Conservation (phyloP, 2,329 filamentous ascomycete species). For the Macroventuria anomochaeta region DNA sequence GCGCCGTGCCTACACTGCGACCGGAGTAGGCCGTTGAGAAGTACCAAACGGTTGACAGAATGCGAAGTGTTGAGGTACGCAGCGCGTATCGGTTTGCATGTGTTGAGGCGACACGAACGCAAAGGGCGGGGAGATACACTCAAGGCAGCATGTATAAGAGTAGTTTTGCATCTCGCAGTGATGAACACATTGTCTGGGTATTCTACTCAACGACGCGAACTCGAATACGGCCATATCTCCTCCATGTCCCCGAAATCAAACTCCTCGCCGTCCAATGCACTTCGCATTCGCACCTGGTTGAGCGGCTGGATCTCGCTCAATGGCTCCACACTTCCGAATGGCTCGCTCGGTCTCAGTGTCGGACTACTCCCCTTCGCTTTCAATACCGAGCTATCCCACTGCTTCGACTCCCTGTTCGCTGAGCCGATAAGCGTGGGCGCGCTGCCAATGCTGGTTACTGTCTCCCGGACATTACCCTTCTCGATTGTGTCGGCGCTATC, state of each 20-base stretch:
- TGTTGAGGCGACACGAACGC: too few relatives aligned
- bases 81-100: neutral
- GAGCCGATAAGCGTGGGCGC: slow-evolving; percentile 38
- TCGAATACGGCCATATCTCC: slow-evolving; percentile 2
- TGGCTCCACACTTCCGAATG: slow-evolving; percentile 21
- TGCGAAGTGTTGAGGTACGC: neutral
- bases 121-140: too few relatives aligned
- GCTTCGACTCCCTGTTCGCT: slow-evolving; percentile 17
- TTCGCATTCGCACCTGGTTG: slow-evolving; percentile 30
- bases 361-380: slow-evolving; percentile 20
- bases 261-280: slow-evolving; percentile 18
- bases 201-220: too few relatives aligned
- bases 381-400: slow-evolving; percentile 7
- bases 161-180: too few relatives aligned
- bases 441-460: slow-evolving; percentile 42
- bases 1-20: neutral
- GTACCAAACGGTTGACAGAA: neutral
- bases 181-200: too few relatives aligned
- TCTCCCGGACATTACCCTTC: slow-evolving; percentile 44
- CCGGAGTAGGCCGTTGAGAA: neutral
- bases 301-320: slow-evolving; percentile 32
- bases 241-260: slow-evolving; percentile 8
- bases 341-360: slow-evolving; percentile 20
- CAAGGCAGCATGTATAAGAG: neutral
- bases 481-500: slow-evolving; percentile 36